Conservation (phyloP, 73 alveolate species). For the Paramecium sexaurelia region DNA sequence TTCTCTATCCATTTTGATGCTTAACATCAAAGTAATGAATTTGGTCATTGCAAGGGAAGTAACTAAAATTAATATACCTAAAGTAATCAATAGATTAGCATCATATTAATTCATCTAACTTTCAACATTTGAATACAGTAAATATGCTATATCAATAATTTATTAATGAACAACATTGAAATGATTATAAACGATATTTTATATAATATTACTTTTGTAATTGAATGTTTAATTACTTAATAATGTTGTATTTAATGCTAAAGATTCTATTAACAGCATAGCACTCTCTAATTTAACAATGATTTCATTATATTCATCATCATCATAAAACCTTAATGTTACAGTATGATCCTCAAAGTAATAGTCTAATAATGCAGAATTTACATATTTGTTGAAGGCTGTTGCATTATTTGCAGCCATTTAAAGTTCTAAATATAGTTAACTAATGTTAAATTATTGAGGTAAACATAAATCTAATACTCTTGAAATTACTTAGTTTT, state of each 20-base stretch:
- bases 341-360: background rate
- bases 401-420: background rate
- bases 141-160: background rate
- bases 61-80: background rate
- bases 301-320: background rate
- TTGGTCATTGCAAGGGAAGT: background rate
- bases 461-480: slow-evolving; percentile 27
- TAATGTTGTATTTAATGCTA: slow-evolving; percentile 4
- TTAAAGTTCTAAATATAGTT: background rate
- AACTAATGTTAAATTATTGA: background rate
- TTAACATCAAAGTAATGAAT: slow-evolving; percentile 28
- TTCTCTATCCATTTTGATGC: slow-evolving; percentile 54
- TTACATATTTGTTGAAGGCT: background rate
- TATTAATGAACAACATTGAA: background rate
- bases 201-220: background rate
- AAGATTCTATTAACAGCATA: background rate
- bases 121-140: background rate
- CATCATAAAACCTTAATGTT: background rate
- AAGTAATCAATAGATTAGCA: background rate
- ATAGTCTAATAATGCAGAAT: background rate
- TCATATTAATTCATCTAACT: background rate
- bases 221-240: background rate
- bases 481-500: slow-evolving; percentile 4
- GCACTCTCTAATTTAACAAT: background rate
- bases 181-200: background rate